phyloP scores from a whole-genome alignment of 805 yeast species.

The Ogataea trehalophila region DNA sequence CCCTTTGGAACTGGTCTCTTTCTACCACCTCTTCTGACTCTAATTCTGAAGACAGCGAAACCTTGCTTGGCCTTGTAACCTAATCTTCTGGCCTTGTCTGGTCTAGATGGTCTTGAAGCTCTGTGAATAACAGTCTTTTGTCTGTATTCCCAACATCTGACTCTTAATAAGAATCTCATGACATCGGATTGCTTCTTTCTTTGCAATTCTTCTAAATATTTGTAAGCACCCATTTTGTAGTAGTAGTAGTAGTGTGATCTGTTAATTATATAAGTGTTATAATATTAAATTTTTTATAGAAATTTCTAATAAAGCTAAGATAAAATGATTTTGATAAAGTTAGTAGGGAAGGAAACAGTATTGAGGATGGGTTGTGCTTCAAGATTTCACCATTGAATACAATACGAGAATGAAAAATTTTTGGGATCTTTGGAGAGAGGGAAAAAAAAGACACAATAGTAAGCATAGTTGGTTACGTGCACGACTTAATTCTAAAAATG shows the following conservation, averaged over 20 bases:
- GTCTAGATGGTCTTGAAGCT: conserved; percentile 97
- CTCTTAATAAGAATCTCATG: conserved; percentile 96
- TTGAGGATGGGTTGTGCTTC: too few relatives aligned
- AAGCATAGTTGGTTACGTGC: too few relatives aligned
- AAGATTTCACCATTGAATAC: too few relatives aligned
- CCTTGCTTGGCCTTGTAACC: conserved; percentile 99
- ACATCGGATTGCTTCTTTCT: conserved; percentile 99
- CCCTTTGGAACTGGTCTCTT: conserved; percentile 99
- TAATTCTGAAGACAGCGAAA: conserved; percentile 95
- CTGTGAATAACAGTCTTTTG: conserved; percentile 98
- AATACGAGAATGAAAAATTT: too few relatives aligned
- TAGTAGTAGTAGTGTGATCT: background rate
- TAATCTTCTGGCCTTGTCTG: conserved; percentile 99
- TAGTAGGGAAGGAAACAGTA: too few relatives aligned
- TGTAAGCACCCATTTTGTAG: conserved; percentile 98
- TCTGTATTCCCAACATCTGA: conserved; percentile 99
- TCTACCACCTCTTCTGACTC: conserved; percentile 99
- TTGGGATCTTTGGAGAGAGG: too few relatives aligned
- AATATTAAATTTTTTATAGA: background rate
- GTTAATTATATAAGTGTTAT: conserved; percentile 1
- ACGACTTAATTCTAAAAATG: too few relatives aligned
- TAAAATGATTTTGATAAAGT: too few relatives aligned
- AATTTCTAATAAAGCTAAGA: background rate
- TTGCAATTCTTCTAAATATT: conserved; percentile 97
- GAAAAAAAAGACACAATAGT: too few relatives aligned